Conservation (phyloP, 192 early-diverging fungal genomes). For the Coemansia sp. region DNA sequence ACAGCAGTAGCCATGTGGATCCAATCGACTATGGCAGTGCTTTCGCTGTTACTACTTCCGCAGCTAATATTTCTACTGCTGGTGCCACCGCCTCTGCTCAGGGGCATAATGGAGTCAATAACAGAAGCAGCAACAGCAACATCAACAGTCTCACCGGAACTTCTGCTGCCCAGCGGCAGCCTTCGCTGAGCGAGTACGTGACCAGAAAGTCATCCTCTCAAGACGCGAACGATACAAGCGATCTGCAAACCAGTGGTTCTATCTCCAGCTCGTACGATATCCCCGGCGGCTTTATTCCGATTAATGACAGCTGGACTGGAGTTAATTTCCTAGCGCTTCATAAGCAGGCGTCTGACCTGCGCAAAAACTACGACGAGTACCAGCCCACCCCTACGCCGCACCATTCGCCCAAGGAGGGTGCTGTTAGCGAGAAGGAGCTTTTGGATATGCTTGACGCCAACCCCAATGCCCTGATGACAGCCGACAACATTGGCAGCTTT, state of each 20-base stretch:
- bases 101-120: slow-evolving; percentile 5
- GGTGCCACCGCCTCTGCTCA: not conserved
- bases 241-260: not conserved
- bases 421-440: slow-evolving; percentile 27
- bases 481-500: slow-evolving; percentile 39
- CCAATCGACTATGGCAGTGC: slow-evolving; percentile 12
- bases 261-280: not conserved
- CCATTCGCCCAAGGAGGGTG: slow-evolving; percentile 44
- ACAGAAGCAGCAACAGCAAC: slow-evolving; percentile 17
- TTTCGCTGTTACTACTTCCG: not conserved
- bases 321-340: slow-evolving; percentile 37
- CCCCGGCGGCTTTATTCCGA: slow-evolving; percentile 2
- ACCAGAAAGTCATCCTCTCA: slow-evolving; percentile 16
- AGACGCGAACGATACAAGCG: not conserved
- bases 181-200: slow-evolving; percentile 50
- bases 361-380: slow-evolving; percentile 37
- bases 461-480: slow-evolving; percentile 41
- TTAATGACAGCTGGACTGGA: slow-evolving; percentile 49
- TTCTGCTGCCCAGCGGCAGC: slow-evolving; percentile 20
- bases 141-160: slow-evolving; percentile 10
- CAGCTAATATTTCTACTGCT: not conserved
- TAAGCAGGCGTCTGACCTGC: slow-evolving; percentile 32
- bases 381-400: slow-evolving; percentile 53
- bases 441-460: slow-evolving; percentile 33
- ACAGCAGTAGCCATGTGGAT: slow-evolving; percentile 11